A percentile compares a stretch with the other conserved stretches of the same genome.
phyloP scores from a whole-genome alignment of 495 filamentous ascomycete genomes.

The Coniosporium apollinis region DNA sequence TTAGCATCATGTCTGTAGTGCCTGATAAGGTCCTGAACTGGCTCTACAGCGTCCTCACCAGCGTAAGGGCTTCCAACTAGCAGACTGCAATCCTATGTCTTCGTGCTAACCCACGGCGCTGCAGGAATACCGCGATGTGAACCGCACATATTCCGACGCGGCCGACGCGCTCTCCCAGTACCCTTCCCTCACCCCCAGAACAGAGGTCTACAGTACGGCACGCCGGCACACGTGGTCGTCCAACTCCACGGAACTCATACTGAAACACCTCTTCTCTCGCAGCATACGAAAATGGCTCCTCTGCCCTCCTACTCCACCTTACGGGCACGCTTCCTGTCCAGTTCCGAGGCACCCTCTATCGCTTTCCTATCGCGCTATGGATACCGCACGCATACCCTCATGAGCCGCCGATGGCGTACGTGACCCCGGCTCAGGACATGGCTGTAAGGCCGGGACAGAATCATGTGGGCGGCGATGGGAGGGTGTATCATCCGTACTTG shows the following conservation, averaged over 20 bases:
- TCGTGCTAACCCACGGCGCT: conserved; percentile 3
- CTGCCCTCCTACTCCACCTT: conserved; percentile 74
- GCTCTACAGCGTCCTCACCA: conserved; percentile 80
- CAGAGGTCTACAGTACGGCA: conserved; percentile 82
- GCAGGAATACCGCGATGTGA: conserved; percentile 85
- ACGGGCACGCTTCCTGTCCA: conserved; percentile 71
- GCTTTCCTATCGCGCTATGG: conserved; percentile 87
- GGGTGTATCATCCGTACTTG: conserved; percentile 89
- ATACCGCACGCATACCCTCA: conserved; percentile 84
- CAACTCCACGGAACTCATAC: not conserved
- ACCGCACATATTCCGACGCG: conserved; percentile 83
- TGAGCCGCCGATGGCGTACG: conserved; percentile 71
- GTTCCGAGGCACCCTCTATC: conserved; percentile 80
- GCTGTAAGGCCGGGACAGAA: conserved; percentile 73
- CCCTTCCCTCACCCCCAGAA: conserved; percentile 72
- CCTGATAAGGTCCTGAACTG: conserved; percentile 82
- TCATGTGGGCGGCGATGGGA: conserved; percentile 90
- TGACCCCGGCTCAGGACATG: conserved; percentile 80
- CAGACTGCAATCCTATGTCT: conserved; percentile 3
- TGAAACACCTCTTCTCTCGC: conserved; percentile 1
- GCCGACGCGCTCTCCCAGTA: conserved; percentile 67
- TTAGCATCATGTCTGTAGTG: conserved; percentile 71
- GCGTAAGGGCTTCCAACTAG: conserved; percentile 32
- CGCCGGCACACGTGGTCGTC: not conserved
- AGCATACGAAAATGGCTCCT: conserved; percentile 83